Conservation (phyloP, 2,329 filamentous ascomycete species). For the Chalaropsis thielavioides region DNA sequence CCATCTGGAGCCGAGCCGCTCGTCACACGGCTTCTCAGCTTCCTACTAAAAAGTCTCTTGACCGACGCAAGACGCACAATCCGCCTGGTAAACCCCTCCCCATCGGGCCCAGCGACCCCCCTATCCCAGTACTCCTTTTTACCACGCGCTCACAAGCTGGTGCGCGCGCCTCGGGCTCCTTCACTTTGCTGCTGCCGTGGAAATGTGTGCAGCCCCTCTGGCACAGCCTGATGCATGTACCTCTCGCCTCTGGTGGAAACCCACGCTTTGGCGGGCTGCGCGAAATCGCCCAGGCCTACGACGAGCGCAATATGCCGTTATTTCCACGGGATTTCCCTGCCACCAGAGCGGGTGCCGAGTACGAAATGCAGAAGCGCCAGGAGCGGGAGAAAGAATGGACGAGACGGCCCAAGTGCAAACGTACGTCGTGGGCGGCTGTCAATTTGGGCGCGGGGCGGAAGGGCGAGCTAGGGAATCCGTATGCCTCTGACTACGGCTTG, state of each 20-base stretch:
- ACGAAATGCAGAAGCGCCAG: conserved; percentile 55
- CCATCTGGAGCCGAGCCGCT: conserved; percentile 53
- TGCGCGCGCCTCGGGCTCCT: conserved; percentile 48
- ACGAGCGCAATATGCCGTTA: conserved; percentile 64
- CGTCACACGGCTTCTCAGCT: conserved; percentile 51
- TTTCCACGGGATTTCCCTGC: conserved; percentile 78
- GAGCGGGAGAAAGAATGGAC: conserved; percentile 26
- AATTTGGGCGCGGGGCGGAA: conserved; percentile 58
- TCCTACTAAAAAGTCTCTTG: conserved; percentile 66
- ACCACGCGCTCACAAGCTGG: conserved; percentile 38
- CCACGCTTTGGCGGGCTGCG: conserved; percentile 70
- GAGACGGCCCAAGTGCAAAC: conserved; percentile 65
- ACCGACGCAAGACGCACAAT: conserved; percentile 54
- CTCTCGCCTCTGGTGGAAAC: conserved; percentile 64
- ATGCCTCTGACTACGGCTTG: conserved; percentile 69
- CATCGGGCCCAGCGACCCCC: conserved; percentile 47
- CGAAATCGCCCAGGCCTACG: conserved; percentile 64
- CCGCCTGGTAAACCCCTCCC: conserved; percentile 48
- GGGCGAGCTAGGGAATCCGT: conserved; percentile 71
- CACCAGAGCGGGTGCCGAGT: conserved; percentile 62
- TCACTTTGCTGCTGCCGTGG: conserved; percentile 81
- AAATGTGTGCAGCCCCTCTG: conserved; percentile 75
- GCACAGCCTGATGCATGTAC: conserved; percentile 73
- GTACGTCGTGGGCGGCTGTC: conserved; percentile 58
- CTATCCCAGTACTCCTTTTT: conserved; percentile 63